These are phyloP conservation scores for Paraleonurus japonicus DNA, from an alignment of 257 asterid species.

Conservation along the genomic window DNA sequence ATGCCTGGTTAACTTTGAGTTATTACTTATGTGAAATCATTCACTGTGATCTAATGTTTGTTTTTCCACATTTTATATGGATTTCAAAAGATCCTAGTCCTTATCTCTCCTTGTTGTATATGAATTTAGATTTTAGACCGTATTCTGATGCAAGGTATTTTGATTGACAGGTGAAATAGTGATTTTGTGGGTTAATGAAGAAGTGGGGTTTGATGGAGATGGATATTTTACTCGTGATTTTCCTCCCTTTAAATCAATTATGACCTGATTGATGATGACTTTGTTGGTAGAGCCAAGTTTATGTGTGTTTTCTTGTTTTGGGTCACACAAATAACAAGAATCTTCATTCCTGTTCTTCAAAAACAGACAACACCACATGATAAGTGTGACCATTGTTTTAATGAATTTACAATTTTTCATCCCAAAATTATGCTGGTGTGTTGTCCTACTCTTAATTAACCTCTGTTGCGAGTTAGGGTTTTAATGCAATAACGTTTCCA, in stretches of 20 bases:
- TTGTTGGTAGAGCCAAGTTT: conserved; percentile 5
- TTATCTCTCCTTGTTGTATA: not conserved
- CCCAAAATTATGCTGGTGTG: not conserved
- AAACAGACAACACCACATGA: not conserved
- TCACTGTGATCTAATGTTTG: not conserved
- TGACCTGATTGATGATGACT: conserved; percentile 17
- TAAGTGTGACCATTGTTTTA: not conserved
- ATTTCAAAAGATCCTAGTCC: not conserved
- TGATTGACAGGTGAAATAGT: conserved; percentile 26
- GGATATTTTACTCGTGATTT: conserved; percentile 11
- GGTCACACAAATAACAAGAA: conserved; percentile 23
- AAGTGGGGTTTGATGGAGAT: conserved; percentile 8
- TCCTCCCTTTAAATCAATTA: conserved; percentile 18
- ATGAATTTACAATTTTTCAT: not conserved
- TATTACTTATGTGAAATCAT: not conserved
- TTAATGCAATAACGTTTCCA: too few relatives aligned
- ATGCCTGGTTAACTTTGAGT: not conserved
- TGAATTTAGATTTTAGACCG: not conserved
- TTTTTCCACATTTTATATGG: not conserved
- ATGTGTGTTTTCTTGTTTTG: conserved; percentile 4
- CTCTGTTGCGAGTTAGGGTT: not conserved
- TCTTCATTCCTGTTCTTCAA: conserved; percentile 9
- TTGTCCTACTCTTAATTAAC: not conserved
- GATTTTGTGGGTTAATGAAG: conserved; percentile 24
- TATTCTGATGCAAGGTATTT: conserved; percentile 10